These are phyloP conservation scores for Cetradonia linearis DNA, from an alignment of 495 filamentous ascomycete species.

Conservation along the genomic window DNA sequence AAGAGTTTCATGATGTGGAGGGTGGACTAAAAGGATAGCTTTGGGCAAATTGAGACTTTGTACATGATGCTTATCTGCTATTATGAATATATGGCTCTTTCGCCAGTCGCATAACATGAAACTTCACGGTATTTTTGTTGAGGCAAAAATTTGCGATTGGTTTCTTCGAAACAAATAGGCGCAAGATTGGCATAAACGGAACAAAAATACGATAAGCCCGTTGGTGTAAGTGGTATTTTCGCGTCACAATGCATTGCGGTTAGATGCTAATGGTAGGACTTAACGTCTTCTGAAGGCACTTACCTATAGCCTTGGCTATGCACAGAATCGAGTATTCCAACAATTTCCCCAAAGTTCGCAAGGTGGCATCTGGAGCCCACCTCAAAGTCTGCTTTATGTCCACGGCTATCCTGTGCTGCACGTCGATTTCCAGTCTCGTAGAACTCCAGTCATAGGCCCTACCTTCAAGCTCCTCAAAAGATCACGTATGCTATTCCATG, in stretches of 20 bases:
- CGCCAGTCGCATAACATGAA: background rate
- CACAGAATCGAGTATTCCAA: background rate
- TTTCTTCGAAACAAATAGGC: background rate
- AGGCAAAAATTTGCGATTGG: background rate
- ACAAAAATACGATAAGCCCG: no score
- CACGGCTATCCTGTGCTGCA: background rate
- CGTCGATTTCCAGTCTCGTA: background rate
- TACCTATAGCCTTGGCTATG: background rate
- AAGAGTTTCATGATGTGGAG: background rate
- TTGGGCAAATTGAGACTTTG: background rate
- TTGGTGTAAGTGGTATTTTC: no score
- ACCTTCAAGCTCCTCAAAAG: background rate
- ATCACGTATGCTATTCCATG: background rate
- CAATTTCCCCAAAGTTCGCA: background rate
- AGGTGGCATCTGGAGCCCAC: constrained; percentile 11
- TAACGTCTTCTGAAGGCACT: no score
- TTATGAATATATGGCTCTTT: background rate
- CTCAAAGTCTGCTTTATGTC: background rate
- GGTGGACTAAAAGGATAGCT: background rate
- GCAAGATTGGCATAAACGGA: no score
- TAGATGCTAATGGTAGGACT: no score
- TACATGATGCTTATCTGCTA: background rate
- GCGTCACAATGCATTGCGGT: no score
- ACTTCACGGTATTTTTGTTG: background rate
- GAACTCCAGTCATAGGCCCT: background rate